Conservation (phyloP, 1,284 basidiomycete genomes). For the Sporisorium sorghi region DNA sequence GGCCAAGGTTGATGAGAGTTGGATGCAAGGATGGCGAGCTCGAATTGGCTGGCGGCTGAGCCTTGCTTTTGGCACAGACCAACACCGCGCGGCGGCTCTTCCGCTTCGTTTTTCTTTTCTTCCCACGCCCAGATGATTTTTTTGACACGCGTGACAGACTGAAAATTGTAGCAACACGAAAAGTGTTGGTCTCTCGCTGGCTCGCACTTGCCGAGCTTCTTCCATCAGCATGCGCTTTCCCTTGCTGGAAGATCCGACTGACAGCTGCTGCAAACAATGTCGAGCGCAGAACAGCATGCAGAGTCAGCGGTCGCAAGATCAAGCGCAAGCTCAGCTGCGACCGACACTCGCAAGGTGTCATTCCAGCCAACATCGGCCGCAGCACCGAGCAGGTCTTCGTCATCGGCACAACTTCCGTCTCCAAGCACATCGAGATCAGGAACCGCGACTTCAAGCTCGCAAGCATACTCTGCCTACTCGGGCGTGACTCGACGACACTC, state of each 20-base stretch:
- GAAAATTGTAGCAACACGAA: slow-evolving; percentile 2
- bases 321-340: slow-evolving; percentile 5
- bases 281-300: slow-evolving; percentile 10
- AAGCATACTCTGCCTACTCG: slow-evolving; percentile 29
- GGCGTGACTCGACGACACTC: slow-evolving; percentile 49
- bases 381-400: slow-evolving; percentile 22
- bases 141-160: slow-evolving; percentile 13
- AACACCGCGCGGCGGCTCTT: slow-evolving; percentile 4
- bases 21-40: background rate
- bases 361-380: slow-evolving; percentile 24
- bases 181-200: slow-evolving; percentile 42
- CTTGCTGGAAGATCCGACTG: background rate
- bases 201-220: no score
- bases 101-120: background rate
- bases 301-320: slow-evolving; percentile 4
- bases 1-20: background rate
- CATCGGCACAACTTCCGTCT: slow-evolving; percentile 14
- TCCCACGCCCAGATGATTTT: slow-evolving; percentile 1
- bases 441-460: slow-evolving; percentile 8
- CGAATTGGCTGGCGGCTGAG: background rate
- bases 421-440: slow-evolving; percentile 9
- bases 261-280: slow-evolving; percentile 9
- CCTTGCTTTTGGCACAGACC: slow-evolving; percentile 11
- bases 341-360: slow-evolving; percentile 35
- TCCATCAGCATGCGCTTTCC: background rate